Base-by-base conservation (phyloP, 2,329 filamentous ascomycete species). In the Sclerotinia glacialis region DNA sequence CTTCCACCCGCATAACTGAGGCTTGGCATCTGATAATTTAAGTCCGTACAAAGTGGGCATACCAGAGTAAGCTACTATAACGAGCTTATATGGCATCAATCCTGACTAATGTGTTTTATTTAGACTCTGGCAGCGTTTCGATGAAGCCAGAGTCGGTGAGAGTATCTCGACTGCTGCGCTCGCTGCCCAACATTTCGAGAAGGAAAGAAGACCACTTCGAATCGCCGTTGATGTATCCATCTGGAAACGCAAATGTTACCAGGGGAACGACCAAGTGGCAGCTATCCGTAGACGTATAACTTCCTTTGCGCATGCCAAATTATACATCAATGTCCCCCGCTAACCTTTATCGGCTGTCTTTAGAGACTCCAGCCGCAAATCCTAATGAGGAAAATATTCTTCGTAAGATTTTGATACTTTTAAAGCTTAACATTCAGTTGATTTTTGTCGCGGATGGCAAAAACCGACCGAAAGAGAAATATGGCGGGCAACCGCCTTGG, bases 211-310 rank as follows among this genome's bases (percentile, higher is more conserved):
- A 2, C 92, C 92, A 0, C 82, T 97, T 52, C 89, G 92, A 26
- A 83, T 98, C 52, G 93, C 94, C 46, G 89, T 98, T 70, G 93
- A 98, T 76, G 90, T 95, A 71, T 92, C 92, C 2, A 97, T 97
- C 75, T 97, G 94, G 94, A 89, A 96, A 37, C 97, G 95, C 74
- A 93, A 97, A 74, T 88, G 88, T 18, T 92, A 95, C 74, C 89
- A 90, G 12, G 89, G 89, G 26, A 86, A 87, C 78, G 16, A 58
- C 2, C 4, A 59, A 91, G 85, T 84, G 92, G 93, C 68, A 87
- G 87, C 18, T 96, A 97, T 68, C n/a, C 44, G 59, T 42, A 46
- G 40, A 42, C 40, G 65, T 64, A 47, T 34, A 34, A 21, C 16
- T 42, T 53, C 23, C 31, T 53, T 42, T 31, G 11, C 34, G 12